These are phyloP conservation scores for Geosmithia putterillii DNA, from an alignment of 2,329 filamentous ascomycete species.

Conservation along the genomic window DNA sequence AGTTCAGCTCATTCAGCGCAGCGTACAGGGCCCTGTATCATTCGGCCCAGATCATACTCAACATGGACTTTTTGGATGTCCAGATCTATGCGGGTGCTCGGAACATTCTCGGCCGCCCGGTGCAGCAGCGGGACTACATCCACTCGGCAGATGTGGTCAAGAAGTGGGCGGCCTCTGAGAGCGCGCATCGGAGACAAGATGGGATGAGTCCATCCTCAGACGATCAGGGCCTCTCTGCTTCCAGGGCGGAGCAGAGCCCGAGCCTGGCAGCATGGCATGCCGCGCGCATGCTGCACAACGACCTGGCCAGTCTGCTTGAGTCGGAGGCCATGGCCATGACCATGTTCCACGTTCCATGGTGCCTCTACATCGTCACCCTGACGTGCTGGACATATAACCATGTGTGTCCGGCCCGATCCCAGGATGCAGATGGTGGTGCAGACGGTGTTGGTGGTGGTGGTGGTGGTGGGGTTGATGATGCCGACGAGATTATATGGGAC, in stretches of 20 bases:
- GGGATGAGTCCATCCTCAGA: not conserved
- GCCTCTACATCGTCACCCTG: constrained; percentile 45
- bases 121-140: constrained; percentile 34
- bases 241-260: constrained; percentile 12
- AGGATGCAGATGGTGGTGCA: constrained; percentile 12
- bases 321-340: constrained; percentile 37
- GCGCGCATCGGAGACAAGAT: no score
- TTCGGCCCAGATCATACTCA: constrained; percentile 40
- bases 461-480: constrained; percentile 3
- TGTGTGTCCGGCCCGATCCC: constrained; percentile 10
- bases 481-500: constrained; percentile 38
- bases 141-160: constrained; percentile 37
- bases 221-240: not conserved
- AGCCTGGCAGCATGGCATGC: constrained; percentile 39
- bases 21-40: constrained; percentile 45
- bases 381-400: constrained; percentile 47
- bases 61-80: constrained; percentile 46
- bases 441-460: not conserved
- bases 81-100: constrained; percentile 49
- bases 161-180: constrained; percentile 27
- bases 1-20: constrained; percentile 33
- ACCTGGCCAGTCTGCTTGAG: constrained; percentile 33
- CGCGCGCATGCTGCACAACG: constrained; percentile 35
- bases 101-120: constrained; percentile 44
- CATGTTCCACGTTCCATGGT: constrained; percentile 51